Evolutionary conservation across 345 rosid genomes (phyloP).

Genomic region (Citrus medica): DNA sequence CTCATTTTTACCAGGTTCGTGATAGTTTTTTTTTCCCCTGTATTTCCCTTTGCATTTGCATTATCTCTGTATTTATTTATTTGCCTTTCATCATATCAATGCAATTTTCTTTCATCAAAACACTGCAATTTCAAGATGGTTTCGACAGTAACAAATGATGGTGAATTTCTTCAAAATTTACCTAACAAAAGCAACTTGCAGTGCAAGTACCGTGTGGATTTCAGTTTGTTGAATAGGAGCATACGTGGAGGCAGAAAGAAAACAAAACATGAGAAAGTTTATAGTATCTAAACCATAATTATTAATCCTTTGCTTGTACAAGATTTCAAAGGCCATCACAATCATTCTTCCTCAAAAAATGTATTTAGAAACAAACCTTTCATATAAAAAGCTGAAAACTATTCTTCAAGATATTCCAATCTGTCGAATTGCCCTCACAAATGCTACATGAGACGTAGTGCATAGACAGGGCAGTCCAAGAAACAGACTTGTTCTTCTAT

Average conservation of each 20-base stretch:
- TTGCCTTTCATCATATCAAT: too few relatives aligned
- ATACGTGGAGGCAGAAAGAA: too few relatives aligned
- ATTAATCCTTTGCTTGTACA: neutral
- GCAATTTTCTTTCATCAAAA: neutral
- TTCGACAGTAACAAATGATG: neutral
- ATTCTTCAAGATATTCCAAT: constrained; percentile 52
- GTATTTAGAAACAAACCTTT: neutral
- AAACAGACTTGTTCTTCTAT: constrained; percentile 67
- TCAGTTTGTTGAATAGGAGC: neutral
- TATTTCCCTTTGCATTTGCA: too few relatives aligned
- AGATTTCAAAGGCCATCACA: neutral
- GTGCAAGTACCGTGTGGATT: neutral
- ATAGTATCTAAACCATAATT: neutral
- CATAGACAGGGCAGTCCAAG: constrained; percentile 70
- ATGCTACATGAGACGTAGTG: constrained; percentile 64
- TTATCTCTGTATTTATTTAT: too few relatives aligned
- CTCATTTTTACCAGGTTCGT: neutral
- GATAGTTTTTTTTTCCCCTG: neutral
- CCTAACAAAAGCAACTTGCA: neutral
- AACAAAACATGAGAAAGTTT: neutral
- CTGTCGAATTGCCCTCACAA: constrained; percentile 75
- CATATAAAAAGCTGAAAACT: neutral
- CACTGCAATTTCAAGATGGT: neutral
- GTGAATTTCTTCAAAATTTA: neutral
- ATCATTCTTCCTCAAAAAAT: neutral